Percentiles rank a stretch among this genome's conserved stretches.
phyloP scores from a whole-genome alignment of 176 grass and related monocot species.

The Saccharum spontaneum region DNA sequence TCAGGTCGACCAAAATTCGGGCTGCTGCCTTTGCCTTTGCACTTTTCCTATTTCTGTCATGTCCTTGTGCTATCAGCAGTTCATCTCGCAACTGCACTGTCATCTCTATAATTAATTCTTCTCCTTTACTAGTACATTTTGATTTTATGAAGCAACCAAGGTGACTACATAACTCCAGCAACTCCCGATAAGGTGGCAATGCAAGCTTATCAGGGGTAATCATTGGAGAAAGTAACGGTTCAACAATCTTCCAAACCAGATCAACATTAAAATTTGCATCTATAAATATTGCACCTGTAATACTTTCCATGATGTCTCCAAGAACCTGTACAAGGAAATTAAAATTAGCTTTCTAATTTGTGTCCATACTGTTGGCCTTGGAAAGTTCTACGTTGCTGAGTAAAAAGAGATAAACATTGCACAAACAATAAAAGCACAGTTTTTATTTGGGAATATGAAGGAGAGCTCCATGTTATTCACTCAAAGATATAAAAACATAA shows the following conservation, averaged over 20 bases:
- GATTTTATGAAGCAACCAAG: conserved; percentile 76
- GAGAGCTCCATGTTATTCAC: not conserved
- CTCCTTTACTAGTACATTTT: conserved; percentile 59
- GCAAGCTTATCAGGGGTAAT: conserved; percentile 90
- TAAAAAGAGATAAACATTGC: conserved; percentile 12
- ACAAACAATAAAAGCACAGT: not conserved
- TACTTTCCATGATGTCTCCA: conserved; percentile 93
- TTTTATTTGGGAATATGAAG: not conserved
- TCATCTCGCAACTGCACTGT: conserved; percentile 75
- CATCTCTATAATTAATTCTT: conserved; percentile 65
- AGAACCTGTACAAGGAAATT: conserved; percentile 61
- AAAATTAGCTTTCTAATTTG: conserved; percentile 23
- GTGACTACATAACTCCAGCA: conserved; percentile 77
- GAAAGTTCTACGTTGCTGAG: not conserved
- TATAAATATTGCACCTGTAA: conserved; percentile 77
- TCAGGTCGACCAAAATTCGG: conserved; percentile 71
- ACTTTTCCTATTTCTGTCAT: conserved; percentile 65
- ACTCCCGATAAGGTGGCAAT: conserved; percentile 76
- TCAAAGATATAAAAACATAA: not conserved
- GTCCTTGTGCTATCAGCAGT: conserved; percentile 54
- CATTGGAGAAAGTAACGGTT: conserved; percentile 74
- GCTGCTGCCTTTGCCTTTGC: conserved; percentile 83
- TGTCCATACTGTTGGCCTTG: not conserved
- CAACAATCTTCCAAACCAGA: conserved; percentile 79
- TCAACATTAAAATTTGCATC: conserved; percentile 72